phyloP scores from a whole-genome alignment of 495 filamentous ascomycete genomes.

The Penicillium longicatenatum region DNA sequence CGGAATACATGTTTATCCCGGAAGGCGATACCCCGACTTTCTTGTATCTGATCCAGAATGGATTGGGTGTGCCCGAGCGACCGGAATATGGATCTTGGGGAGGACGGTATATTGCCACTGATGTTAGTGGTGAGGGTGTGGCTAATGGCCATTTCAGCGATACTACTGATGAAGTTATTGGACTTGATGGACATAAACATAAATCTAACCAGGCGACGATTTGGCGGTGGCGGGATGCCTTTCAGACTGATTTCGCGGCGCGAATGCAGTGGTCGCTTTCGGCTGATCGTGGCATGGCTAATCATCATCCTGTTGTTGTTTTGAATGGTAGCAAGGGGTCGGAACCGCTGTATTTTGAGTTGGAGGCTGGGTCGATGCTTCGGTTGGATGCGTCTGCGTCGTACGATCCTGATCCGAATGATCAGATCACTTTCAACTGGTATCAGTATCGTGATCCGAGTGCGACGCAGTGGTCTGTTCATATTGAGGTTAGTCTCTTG shows the following conservation, averaged over 20 bases:
- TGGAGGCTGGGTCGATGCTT: slow-evolving; percentile 36
- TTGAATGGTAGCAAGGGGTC: slow-evolving; percentile 38
- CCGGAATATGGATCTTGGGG: slow-evolving; percentile 53
- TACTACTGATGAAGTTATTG: slow-evolving; percentile 41
- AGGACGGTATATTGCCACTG: slow-evolving; percentile 37
- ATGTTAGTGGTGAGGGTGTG: slow-evolving; percentile 5
- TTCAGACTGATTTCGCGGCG: slow-evolving; percentile 53
- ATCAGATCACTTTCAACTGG: slow-evolving; percentile 47
- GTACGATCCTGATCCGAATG: slow-evolving; percentile 43
- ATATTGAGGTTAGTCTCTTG: slow-evolving; percentile 38
- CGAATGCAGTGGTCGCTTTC: slow-evolving; percentile 51
- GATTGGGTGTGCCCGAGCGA: slow-evolving; percentile 43
- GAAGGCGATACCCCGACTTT: slow-evolving; percentile 54
- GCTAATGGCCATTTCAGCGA: slow-evolving; percentile 41
- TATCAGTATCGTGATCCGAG: slow-evolving; percentile 48
- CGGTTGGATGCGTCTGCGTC: slow-evolving; percentile 42
- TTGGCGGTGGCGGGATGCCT: slow-evolving; percentile 52
- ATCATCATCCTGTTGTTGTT: slow-evolving; percentile 45
- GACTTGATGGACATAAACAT: slow-evolving; percentile 36
- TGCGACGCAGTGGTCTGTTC: slow-evolving; percentile 42
- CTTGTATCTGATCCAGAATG: slow-evolving; percentile 50
- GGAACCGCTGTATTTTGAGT: slow-evolving; percentile 34
- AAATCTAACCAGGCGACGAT: slow-evolving; percentile 49
- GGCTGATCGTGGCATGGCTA: slow-evolving; percentile 27
- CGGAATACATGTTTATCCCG: slow-evolving; percentile 42